Evolutionary conservation across 495 filamentous ascomycete genomes (phyloP), one percentile per base, ranked within the genome.

Genomic region (Copromyces sp.): DNA sequence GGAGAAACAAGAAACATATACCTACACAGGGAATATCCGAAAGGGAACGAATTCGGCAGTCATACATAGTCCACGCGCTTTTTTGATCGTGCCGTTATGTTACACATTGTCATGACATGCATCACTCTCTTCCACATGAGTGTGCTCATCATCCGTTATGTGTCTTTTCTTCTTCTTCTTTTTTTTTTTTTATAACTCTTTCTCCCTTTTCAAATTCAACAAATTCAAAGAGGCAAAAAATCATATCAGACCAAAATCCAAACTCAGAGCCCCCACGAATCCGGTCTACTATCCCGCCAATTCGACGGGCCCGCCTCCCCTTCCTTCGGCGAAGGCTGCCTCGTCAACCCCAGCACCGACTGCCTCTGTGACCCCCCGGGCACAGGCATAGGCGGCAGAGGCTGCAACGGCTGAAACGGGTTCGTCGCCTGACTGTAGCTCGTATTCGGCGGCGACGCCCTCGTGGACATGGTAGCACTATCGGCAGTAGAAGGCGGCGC

Each of bases 371-470:
- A 6, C 6, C 29, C 17, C 53, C 35, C 35, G 35, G 14, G 29
- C 53, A 61, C n/a, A n/a, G 42, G 42, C 42, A 45, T n/a, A n/a
- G 42, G 42, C 42, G 42, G 42, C 42, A 17, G 29, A 14, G 47
- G 47, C 47, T 59, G 47, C 47, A 65, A 17, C 29, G 53, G 53
- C 53, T 65, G 53, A 9, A 65, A 65, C 20, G 2, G 53, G 2
- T 2, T 3, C 11, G 8, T 65, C 3, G 29, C 53, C 53, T 65
- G 29, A 65, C 53, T 65, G 35, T 65, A 7, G 24, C 24, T 35
- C 7, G 73, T 78, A 3, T 32, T 40, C 2, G 77, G 75, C 7
- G 74, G 77, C n/a, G 74, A 75, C 16, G 71, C 68, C 68, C 11
- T 20, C 3, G 35, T 29, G 24, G 47, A 59, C 20, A 41, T 9